Evolutionary conservation across 495 filamentous ascomycete species (phyloP).

Genomic region (Podospora anserina): DNA sequence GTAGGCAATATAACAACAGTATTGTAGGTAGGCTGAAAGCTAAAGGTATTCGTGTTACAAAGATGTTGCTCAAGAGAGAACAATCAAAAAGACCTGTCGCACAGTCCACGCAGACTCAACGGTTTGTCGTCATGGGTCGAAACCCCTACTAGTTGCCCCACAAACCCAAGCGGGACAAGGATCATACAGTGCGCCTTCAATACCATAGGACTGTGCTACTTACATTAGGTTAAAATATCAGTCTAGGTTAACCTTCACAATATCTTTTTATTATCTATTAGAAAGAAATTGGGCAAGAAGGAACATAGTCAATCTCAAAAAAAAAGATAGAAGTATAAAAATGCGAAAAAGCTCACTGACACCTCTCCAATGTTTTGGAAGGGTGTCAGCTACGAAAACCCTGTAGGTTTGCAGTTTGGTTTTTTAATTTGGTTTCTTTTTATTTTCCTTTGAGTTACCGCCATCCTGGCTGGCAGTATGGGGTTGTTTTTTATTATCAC

Average conservation of each 20-base stretch:
- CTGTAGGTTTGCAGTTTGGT: background rate
- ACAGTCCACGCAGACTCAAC: background rate
- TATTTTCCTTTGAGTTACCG: background rate
- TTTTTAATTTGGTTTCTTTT: background rate
- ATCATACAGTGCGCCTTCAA: background rate
- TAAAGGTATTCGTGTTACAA: background rate
- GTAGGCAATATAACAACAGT: background rate
- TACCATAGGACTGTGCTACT: background rate
- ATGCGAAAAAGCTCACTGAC: background rate
- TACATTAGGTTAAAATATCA: background rate
- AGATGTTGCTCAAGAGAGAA: background rate
- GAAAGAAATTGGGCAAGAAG: too few species aligned
- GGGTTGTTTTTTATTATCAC: too few species aligned
- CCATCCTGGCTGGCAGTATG: too few species aligned
- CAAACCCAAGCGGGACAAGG: background rate
- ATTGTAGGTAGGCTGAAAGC: background rate
- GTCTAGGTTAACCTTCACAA: too few species aligned
- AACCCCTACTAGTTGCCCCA: background rate
- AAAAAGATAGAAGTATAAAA: too few species aligned
- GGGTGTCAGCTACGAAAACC: background rate
- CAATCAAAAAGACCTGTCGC: background rate
- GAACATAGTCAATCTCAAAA: too few species aligned
- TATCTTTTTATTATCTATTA: too few species aligned
- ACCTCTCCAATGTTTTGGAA: background rate
- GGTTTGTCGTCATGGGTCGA: background rate